These are phyloP conservation scores for Exserohilum rostratum DNA, from an alignment of 2,329 filamentous ascomycete species.

Conservation along the genomic window DNA sequence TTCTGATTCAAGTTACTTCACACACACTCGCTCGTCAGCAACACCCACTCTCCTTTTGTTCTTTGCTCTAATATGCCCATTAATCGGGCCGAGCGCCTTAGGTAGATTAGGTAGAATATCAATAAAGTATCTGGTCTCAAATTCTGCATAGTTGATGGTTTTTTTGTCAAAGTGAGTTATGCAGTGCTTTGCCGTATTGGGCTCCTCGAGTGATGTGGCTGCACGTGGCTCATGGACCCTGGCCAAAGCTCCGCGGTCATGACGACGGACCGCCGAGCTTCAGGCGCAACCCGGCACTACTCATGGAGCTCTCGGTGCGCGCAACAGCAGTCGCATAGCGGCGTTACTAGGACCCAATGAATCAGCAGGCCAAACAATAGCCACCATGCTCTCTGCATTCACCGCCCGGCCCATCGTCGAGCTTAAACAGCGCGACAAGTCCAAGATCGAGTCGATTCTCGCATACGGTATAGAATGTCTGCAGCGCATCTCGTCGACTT, in stretches of 20 bases:
- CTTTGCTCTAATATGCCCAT: conserved; percentile 13
- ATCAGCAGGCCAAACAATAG: not conserved
- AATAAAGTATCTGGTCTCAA: conserved; percentile 12
- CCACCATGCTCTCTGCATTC: conserved; percentile 90
- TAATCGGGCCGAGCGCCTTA: conserved; percentile 18
- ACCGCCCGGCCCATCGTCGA: conserved; percentile 95
- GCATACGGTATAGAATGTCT: conserved; percentile 70
- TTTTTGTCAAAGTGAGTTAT: too few relatives aligned
- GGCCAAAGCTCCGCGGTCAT: conserved; percentile 27
- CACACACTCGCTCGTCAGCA: conserved; percentile 23
- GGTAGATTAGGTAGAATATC: conserved; percentile 19
- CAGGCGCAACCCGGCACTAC: conserved; percentile 11
- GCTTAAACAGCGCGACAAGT: conserved; percentile 94
- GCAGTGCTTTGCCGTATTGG: too few relatives aligned
- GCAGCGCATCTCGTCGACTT: conserved; percentile 1
- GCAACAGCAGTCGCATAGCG: conserved; percentile 26
- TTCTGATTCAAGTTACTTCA: conserved; percentile 5
- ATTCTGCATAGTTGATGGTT: too few relatives aligned
- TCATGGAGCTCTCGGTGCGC: conserved; percentile 29
- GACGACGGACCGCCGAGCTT: conserved; percentile 29
- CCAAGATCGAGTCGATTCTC: conserved; percentile 93
- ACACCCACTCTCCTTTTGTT: conserved; percentile 20
- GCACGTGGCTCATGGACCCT: conserved; percentile 24
- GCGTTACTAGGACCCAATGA: conserved; percentile 22
- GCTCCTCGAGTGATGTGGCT: conserved; percentile 1